A percentile compares a stretch with the other conserved stretches of the same genome.
phyloP scores from a whole-genome alignment of 108 stramenopile species.

The Cyclostephanos tholiformis region DNA sequence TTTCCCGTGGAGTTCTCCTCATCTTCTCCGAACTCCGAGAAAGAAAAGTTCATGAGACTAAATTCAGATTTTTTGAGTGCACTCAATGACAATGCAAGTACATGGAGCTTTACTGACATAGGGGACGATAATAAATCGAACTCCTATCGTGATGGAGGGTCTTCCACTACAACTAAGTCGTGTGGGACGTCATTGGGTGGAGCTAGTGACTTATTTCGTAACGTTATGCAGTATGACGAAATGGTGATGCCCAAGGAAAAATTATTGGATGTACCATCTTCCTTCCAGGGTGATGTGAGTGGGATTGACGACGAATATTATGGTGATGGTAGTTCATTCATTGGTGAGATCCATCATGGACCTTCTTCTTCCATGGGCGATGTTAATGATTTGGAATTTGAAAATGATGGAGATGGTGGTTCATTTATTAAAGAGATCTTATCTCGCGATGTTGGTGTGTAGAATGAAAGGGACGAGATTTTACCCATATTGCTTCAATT shows the following conservation, averaged over 20 bases:
- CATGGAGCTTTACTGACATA: background rate
- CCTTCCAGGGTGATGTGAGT: no score
- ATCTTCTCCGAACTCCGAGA: background rate
- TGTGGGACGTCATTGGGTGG: background rate
- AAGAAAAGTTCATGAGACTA: background rate
- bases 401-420: no score
- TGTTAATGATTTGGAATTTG: no score
- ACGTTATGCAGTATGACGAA: slow-evolving; percentile 9
- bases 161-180: background rate
- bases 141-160: background rate
- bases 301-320: no score
- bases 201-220: slow-evolving; percentile 2
- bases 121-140: background rate
- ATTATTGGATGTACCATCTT: background rate
- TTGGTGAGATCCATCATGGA: no score
- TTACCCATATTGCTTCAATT: no score
- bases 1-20: slow-evolving; percentile 3
- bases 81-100: slow-evolving; percentile 5
- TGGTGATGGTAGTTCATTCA: no score
- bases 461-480: no score
- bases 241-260: background rate
- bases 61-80: background rate
- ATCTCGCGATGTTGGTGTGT: no score
- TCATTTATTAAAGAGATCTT: no score
- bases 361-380: no score